Evolutionary conservation across 192 early-diverging fungal genomes (phyloP).

Genomic region (Allomyces arbusculus): DNA sequence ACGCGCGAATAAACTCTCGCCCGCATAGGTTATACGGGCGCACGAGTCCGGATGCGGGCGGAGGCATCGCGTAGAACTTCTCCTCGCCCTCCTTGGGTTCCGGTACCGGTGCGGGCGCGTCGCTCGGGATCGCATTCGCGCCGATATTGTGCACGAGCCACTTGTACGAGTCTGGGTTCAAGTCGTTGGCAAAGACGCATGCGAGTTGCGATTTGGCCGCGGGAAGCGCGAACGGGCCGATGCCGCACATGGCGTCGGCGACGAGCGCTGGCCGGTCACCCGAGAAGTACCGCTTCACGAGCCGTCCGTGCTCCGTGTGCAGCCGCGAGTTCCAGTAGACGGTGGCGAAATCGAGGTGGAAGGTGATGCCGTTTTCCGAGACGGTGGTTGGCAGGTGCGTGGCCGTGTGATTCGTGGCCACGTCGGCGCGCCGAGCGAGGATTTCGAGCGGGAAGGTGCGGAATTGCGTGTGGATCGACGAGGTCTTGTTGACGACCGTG

Average conservation of each 20-base stretch:
- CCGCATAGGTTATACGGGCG: slow-evolving; percentile 74
- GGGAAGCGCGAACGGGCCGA: slow-evolving; percentile 89
- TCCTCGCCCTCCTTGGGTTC: background rate
- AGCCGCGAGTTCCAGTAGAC: slow-evolving; percentile 99
- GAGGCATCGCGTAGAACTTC: background rate
- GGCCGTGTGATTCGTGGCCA: background rate
- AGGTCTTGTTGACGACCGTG: slow-evolving; percentile 93
- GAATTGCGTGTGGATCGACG: slow-evolving; percentile 85
- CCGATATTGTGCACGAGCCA: slow-evolving; percentile 61
- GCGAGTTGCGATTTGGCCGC: slow-evolving; percentile 58
- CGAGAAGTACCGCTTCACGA: slow-evolving; percentile 55
- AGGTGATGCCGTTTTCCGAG: slow-evolving; percentile 66
- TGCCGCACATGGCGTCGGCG: slow-evolving; percentile 88
- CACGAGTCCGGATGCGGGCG: slow-evolving; percentile 13
- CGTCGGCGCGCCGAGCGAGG: slow-evolving; percentile 39
- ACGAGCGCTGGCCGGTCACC: slow-evolving; percentile 27
- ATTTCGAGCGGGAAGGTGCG: slow-evolving; percentile 95
- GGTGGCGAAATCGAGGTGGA: slow-evolving; percentile 82
- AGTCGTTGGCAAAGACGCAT: slow-evolving; percentile 87
- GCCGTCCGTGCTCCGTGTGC: slow-evolving; percentile 78
- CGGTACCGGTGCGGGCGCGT: background rate
- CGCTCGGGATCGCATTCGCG: slow-evolving; percentile 22
- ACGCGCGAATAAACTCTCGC: slow-evolving; percentile 64
- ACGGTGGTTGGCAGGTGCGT: background rate
- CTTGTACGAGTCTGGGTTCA: slow-evolving; percentile 77